phyloP scores from a whole-genome alignment of 768 basidiomycete genomes.

The Lentinus tigrinus region DNA sequence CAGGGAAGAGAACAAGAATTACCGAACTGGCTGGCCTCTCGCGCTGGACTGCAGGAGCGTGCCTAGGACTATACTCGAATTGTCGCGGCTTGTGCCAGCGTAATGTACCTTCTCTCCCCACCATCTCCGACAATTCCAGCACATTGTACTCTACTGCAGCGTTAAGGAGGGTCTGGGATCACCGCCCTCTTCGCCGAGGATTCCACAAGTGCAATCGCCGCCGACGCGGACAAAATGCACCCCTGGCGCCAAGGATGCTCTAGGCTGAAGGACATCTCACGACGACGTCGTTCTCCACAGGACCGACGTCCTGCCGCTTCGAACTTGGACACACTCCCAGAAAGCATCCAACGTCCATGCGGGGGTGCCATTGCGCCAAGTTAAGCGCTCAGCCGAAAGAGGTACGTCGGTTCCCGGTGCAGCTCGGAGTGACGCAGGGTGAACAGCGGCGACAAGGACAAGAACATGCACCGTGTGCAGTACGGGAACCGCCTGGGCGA shows the following conservation, averaged over 20 bases:
- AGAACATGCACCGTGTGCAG: background rate
- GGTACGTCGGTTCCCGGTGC: background rate
- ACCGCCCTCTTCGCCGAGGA: background rate
- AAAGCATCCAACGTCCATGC: no score
- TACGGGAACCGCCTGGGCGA: background rate
- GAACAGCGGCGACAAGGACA: background rate
- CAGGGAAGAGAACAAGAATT: no score
- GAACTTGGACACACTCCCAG: no score
- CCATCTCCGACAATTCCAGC: background rate
- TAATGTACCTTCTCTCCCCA: background rate
- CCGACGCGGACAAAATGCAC: background rate
- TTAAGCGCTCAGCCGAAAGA: background rate
- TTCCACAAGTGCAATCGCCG: background rate
- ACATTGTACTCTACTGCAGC: background rate
- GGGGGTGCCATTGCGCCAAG: no score
- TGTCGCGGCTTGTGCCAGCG: background rate
- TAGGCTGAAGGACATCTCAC: background rate
- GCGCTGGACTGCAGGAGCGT: background rate
- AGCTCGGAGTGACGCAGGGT: background rate
- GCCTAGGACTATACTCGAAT: background rate
- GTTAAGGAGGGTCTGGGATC: background rate
- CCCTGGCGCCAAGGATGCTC: background rate
- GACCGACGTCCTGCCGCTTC: background rate
- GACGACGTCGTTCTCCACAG: background rate
- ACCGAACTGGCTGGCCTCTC: background rate